Evolutionary conservation across 306 rosid genomes (phyloP), one percentile per base, ranked within the genome.

Genomic region (Quercus cerris): DNA sequence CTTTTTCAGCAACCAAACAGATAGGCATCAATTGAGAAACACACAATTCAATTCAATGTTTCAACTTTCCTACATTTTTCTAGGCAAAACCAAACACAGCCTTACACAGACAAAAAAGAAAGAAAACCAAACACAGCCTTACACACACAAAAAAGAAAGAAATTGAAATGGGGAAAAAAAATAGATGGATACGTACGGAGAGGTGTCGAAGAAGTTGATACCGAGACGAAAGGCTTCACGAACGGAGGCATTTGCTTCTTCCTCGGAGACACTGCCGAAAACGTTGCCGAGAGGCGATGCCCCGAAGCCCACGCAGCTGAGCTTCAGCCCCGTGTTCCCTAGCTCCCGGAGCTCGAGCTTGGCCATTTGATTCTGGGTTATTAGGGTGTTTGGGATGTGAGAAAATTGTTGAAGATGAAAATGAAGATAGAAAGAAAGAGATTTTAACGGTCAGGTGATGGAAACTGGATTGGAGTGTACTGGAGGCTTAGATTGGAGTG

Each of bases 261-360:
- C 88, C 23, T 86, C 91, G 20, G 99, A 71, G 38, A 94, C 94
- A 1, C 84, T 70, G 52, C 97, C 95, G 86, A 93, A 94, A 67
- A 90, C 91, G 70, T 94, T 91, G 81, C 99, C 99, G 19, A 94
- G 94, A 61, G 99, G 99, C 0, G 99, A 93, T 6, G 99, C 99
- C 33, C 99, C 99, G 82, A 94, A 94, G 13, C 99, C 97, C 0
- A 92, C 90, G 56, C 69, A 49, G 87, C 99, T 92, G 44, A 93
- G 80, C 83, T 89, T 90, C 35, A 91, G 95, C 14, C 97, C 99
- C 1, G 99, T 92, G 86, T 86, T 91, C 1, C 99, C 99, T 5
- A 94, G 90, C 68, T 84, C 72, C 61, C 99, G 85, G 5, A 86
- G 77, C 74, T 90, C 97, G 78, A 91, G 58, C 81, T 76, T 81